phyloP scores from a whole-genome alignment of 2,329 filamentous ascomycete species.

The Cladobotryum protrusum region DNA sequence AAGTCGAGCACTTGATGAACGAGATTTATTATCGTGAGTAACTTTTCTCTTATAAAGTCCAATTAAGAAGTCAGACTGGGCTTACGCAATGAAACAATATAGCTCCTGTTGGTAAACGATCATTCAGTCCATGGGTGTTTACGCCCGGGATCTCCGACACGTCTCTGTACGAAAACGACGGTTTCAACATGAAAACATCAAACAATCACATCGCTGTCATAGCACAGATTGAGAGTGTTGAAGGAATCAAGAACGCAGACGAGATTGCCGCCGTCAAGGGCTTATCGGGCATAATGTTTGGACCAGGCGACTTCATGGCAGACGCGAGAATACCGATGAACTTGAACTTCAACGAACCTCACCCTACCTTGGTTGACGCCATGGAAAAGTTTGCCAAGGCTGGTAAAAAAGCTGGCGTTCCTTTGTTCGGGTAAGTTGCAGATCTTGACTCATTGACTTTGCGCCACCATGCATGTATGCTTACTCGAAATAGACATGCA shows the following conservation, averaged over 20 bases:
- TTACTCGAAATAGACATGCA: background rate
- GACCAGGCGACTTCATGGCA: conserved; percentile 3
- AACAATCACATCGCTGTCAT: conserved; percentile 2
- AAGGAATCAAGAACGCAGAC: conserved; percentile 1
- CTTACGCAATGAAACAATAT: no score
- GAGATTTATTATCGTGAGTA: conserved; percentile 3
- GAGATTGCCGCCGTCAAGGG: conserved; percentile 5
- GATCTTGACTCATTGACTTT: background rate
- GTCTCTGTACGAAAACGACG: conserved; percentile 4
- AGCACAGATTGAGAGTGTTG: conserved; percentile 4
- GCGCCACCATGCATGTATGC: background rate
- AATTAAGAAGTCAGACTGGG: no score
- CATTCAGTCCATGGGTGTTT: conserved; percentile 8
- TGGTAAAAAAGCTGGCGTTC: background rate
- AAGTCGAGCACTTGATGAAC: conserved; percentile 3
- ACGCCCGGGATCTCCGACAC: conserved; percentile 7
- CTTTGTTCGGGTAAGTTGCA: background rate
- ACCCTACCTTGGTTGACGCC: background rate
- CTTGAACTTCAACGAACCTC: background rate
- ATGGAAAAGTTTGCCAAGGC: conserved; percentile 4
- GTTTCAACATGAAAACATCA: conserved; percentile 5
- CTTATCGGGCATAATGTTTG: conserved; percentile 6
- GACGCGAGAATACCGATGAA: background rate
- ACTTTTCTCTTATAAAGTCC: no score
- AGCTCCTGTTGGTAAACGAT: conserved; percentile 4